Evolutionary conservation across 208 protist species (phyloP).

Genomic region (Lotmaria passim): DNA sequence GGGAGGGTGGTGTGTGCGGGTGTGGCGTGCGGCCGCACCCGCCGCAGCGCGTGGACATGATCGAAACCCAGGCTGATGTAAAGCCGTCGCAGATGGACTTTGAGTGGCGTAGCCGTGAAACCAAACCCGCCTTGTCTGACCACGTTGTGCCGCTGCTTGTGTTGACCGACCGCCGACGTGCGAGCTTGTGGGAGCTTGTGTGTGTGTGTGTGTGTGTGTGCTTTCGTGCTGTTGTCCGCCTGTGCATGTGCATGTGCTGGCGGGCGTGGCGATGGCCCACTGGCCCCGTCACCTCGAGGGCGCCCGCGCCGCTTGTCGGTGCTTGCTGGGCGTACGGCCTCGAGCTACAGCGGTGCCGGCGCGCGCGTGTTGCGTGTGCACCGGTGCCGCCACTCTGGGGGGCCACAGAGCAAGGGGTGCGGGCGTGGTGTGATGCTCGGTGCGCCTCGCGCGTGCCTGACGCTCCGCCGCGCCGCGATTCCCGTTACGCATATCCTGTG

Average conservation of each 20-base stretch:
- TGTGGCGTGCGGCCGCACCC: background rate
- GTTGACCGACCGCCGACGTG: background rate
- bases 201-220: background rate
- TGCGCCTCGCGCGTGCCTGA: constrained; percentile 20
- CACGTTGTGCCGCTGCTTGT: background rate
- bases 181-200: background rate
- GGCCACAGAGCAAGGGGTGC: constrained; percentile 31
- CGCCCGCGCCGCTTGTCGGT: constrained; percentile 25
- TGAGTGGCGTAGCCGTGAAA: constrained; percentile 6
- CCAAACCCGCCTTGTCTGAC: constrained; percentile 5
- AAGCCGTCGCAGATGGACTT: constrained; percentile 7
- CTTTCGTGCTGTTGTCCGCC: background rate
- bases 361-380: constrained; percentile 7
- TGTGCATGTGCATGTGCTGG: background rate
- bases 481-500: constrained; percentile 36
- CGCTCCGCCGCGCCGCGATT: constrained; percentile 25
- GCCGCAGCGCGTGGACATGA: background rate
- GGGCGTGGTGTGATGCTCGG: constrained; percentile 25
- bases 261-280: constrained; percentile 8
- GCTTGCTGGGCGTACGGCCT: constrained; percentile 28
- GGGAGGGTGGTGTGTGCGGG: background rate
- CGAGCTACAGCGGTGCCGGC: constrained; percentile 16
- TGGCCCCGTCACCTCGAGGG: constrained; percentile 28
- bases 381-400: constrained; percentile 13
- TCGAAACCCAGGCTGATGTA: constrained; percentile 12